Conservation (phyloP, 2,329 filamentous ascomycete genomes). For the Beauveria brongniartii region DNA sequence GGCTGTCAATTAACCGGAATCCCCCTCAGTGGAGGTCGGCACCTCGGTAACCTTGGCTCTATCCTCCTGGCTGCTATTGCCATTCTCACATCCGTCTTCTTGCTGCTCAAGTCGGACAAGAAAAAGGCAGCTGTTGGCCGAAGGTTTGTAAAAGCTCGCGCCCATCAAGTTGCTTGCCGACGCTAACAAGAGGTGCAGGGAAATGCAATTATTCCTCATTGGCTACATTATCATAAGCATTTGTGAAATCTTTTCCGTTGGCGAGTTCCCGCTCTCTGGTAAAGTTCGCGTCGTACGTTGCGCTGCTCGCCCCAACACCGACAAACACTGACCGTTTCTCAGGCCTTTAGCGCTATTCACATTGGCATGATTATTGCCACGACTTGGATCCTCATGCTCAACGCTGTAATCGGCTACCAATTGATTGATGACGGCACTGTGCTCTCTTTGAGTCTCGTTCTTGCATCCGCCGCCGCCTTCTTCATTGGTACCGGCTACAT, state of each 20-base stretch:
- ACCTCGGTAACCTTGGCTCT: constrained; percentile 84
- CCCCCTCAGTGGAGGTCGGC: constrained; percentile 51
- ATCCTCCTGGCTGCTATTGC: constrained; percentile 76
- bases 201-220: constrained; percentile 91
- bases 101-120: constrained; percentile 73
- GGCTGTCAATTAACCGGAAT: constrained; percentile 76
- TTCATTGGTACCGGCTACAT: constrained; percentile 94
- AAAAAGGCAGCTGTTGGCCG: constrained; percentile 92
- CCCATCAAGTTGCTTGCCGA: neutral
- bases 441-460: constrained; percentile 68
- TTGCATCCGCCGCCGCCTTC: constrained; percentile 60
- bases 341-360: constrained; percentile 86
- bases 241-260: constrained; percentile 94
- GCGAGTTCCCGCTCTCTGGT: constrained; percentile 69
- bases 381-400: constrained; percentile 84
- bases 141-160: constrained; percentile 48
- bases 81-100: constrained; percentile 56
- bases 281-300: constrained; percentile 64
- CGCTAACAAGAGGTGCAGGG: constrained; percentile 42
- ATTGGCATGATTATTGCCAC: constrained; percentile 84
- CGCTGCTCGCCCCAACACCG: neutral
- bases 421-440: constrained; percentile 88
- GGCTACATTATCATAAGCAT: constrained; percentile 83
- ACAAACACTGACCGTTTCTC: constrained; percentile 15
- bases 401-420: constrained; percentile 88